Conservation (phyloP, 768 basidiomycete species). For the Macrolepiota fuliginosa region DNA sequence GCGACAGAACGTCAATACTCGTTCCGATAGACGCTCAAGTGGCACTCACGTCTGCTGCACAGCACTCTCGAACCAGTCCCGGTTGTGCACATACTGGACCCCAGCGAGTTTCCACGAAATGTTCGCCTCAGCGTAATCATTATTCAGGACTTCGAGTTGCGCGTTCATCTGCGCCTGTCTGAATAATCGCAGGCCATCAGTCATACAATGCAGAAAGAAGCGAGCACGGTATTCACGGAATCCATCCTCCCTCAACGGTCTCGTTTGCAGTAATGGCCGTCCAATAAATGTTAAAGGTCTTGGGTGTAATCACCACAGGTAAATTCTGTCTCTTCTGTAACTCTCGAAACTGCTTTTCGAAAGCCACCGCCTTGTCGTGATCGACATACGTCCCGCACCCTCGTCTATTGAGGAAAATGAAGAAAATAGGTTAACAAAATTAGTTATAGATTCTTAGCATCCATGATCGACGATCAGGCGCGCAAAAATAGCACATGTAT, state of each 20-base stretch:
- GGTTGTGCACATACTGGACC: slow-evolving; percentile 36
- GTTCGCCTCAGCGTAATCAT: slow-evolving; percentile 32
- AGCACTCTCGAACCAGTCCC: slow-evolving; percentile 40
- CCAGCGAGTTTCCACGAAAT: slow-evolving; percentile 33
- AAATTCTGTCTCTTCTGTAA: slow-evolving; percentile 3
- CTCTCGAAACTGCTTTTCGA: neutral
- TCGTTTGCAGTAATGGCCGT: slow-evolving; percentile 29
- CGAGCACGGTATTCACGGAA: slow-evolving; percentile 30
- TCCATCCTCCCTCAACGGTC: slow-evolving; percentile 33
- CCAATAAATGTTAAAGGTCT: slow-evolving; percentile 29
- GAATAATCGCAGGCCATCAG: slow-evolving; percentile 10
- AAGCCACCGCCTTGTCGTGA: slow-evolving; percentile 12
- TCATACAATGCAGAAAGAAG: neutral
- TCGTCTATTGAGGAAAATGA: neutral
- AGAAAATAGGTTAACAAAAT: neutral
- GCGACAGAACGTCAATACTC: neutral
- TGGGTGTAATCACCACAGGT: neutral
- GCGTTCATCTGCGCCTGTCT: slow-evolving; percentile 32
- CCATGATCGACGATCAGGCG: neutral
- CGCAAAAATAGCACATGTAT: neutral
- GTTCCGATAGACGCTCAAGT: neutral
- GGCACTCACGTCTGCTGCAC: slow-evolving; percentile 25
- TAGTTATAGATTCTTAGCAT: neutral
- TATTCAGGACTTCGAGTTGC: slow-evolving; percentile 41
- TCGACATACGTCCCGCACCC: slow-evolving; percentile 22